Percentiles rank a stretch among this genome's conserved stretches.
Evolutionary conservation across 345 rosid species (phyloP).

Genomic region (Clarkia xantiana): DNA sequence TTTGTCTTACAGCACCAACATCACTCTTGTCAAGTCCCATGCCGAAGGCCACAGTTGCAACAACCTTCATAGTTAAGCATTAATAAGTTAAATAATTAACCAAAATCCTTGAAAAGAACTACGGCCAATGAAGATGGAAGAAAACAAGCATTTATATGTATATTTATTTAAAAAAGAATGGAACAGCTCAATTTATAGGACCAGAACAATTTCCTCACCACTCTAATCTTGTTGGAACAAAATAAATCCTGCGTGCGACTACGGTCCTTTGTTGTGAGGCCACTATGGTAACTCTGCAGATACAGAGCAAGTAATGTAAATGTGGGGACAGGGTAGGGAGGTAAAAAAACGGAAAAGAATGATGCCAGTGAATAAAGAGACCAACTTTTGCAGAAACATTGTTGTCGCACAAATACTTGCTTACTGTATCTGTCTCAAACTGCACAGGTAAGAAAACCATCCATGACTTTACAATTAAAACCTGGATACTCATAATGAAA

Average conservation of each 20-base stretch:
- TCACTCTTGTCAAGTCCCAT: slow-evolving; percentile 97
- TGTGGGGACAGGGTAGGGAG: slow-evolving; percentile 3
- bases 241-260: slow-evolving; percentile 64
- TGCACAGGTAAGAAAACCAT: slow-evolving; percentile 23
- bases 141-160: no score
- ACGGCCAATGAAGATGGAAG: no score
- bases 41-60: slow-evolving; percentile 99
- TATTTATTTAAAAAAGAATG: no score
- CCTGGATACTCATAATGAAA: neutral
- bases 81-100: neutral
- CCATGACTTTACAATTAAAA: neutral
- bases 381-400: slow-evolving; percentile 69
- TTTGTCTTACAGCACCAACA: slow-evolving; percentile 84
- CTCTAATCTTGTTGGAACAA: slow-evolving; percentile 86
- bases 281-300: slow-evolving; percentile 79
- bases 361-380: neutral
- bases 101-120: neutral
- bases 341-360: neutral
- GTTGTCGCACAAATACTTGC: slow-evolving; percentile 69
- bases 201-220: slow-evolving; percentile 28
- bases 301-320: slow-evolving; percentile 17
- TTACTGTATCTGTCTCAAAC: slow-evolving; percentile 72
- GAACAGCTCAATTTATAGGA: neutral
- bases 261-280: slow-evolving; percentile 66
- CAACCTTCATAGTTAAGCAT: slow-evolving; percentile 37